Conservation (phyloP, 345 rosid genomes). For the Kandelia obovata region DNA sequence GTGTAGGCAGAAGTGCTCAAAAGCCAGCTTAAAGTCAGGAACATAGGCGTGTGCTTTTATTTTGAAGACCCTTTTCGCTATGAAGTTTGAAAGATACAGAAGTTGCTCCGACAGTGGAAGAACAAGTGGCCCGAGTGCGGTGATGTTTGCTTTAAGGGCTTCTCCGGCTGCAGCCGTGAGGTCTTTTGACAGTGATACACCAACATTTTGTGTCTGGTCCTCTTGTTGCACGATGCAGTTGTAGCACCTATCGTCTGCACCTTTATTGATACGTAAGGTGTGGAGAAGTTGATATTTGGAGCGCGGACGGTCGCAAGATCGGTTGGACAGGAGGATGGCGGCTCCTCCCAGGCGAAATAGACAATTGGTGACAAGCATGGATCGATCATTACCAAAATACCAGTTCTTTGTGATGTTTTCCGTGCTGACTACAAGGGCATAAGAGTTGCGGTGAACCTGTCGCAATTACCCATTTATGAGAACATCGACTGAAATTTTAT, state of each 20-base stretch:
- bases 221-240: constrained; percentile 20
- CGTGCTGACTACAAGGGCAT: constrained; percentile 26
- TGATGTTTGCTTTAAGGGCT: constrained; percentile 20
- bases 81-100: constrained; percentile 8
- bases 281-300: constrained; percentile 25
- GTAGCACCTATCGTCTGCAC: constrained; percentile 19
- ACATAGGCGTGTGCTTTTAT: not conserved
- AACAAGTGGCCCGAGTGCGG: constrained; percentile 21
- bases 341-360: constrained; percentile 26
- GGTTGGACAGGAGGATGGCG: constrained; percentile 23
- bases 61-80: not conserved
- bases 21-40: constrained; percentile 14
- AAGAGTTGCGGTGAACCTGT: constrained; percentile 22
- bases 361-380: constrained; percentile 29
- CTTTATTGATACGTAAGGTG: constrained; percentile 20
- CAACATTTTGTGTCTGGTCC: constrained; percentile 1
- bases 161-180: constrained; percentile 23
- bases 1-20: constrained; percentile 20
- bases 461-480: not conserved
- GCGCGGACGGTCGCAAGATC: constrained; percentile 14
- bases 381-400: constrained; percentile 22
- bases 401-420: constrained; percentile 22
- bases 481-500: not conserved
- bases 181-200: constrained; percentile 19
- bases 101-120: constrained; percentile 24